A percentile compares a stretch with the other conserved stretches of the same genome.
Evolutionary conservation across 2,329 filamentous ascomycete species (phyloP).

Genomic region (Ophiostoma fasciatum): DNA sequence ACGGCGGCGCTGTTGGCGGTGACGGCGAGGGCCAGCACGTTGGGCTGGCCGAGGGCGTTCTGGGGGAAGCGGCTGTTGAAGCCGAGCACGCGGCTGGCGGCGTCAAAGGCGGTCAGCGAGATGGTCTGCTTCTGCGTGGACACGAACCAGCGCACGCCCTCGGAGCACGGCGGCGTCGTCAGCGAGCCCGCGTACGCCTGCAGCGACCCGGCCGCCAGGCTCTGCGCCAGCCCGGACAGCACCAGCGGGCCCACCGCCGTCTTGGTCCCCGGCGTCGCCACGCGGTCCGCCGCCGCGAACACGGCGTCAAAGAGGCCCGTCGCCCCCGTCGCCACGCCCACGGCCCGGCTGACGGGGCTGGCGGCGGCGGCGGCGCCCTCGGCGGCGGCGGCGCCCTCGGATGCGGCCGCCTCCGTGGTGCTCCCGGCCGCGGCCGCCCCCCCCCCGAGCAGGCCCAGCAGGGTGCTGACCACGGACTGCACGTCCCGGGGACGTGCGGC

Average conservation of each 20-base stretch:
- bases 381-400: conserved; percentile 27
- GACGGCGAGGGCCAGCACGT: conserved; percentile 15
- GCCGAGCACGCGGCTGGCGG: conserved; percentile 27
- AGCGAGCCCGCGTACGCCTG: conserved; percentile 31
- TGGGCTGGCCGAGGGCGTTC: conserved; percentile 24
- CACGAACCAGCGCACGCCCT: conserved; percentile 33
- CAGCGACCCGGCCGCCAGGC: conserved; percentile 22
- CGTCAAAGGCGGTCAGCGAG: conserved; percentile 22
- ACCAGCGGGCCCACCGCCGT: conserved; percentile 25
- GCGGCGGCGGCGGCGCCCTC: neutral
- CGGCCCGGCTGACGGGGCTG: no score
- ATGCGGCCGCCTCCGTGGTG: no score
- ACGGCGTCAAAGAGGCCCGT: conserved; percentile 31
- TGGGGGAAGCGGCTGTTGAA: conserved; percentile 34
- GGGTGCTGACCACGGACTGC: neutral
- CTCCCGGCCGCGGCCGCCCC: no score
- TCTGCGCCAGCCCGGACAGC: conserved; percentile 27
- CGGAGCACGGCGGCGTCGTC: conserved; percentile 34
- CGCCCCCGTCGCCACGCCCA: conserved; percentile 16
- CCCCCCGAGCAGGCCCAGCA: conserved; percentile 1
- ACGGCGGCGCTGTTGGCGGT: neutral
- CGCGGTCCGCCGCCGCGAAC: conserved; percentile 25
- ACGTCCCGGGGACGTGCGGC: no score
- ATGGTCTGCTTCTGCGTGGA: conserved; percentile 26
- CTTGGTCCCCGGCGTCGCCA: conserved; percentile 26